Base-by-base conservation (phyloP, 78 protist species). In the Guillardia theta region DNA sequence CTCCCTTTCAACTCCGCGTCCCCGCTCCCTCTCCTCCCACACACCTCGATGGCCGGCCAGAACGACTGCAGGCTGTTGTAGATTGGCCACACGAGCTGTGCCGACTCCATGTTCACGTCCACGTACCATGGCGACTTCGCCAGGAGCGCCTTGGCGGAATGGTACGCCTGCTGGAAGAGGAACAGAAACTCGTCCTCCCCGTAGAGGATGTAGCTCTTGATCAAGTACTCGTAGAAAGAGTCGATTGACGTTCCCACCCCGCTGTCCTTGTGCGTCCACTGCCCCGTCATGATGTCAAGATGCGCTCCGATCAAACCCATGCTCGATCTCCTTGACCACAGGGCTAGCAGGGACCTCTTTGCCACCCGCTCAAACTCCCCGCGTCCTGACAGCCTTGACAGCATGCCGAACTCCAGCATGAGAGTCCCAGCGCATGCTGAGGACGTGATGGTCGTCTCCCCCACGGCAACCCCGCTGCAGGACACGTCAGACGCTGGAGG, bases 11-110 rank as follows among this genome's bases (percentile, higher is more conserved):
- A n/a, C n/a, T n/a, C n/a, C n/a, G n/a, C n/a, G n/a, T n/a, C n/a
- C n/a, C n/a, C n/a, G n/a, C n/a, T n/a, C n/a, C n/a, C n/a, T n/a
- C n/a, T n/a, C n/a, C n/a, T n/a, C n/a, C n/a, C n/a, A n/a, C 58
- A 19, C 30, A 64, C 78, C 50, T 80, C 90, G 44, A 80, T 12
- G 36, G 53, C 90, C 1, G 90, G 90, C 90, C 90, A 80, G 90
- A 80, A 80, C 44, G 90, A 18, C 50, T 80, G 90, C 41, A 70
- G 41, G 6, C 36, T 33, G 90, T 80, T 80, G 90, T 24, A 80
- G 53, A 80, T n/a, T 2, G 90, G 90, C 90, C 90, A 80, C 33
- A 80, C 90, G 22, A 80, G 90, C 27, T 39, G 0, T 12, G 43
- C 37, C 6, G 90, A 12, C 58, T 80, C 53, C 90, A 80, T 80